These are phyloP conservation scores for Xylariaceae sp. DNA, from an alignment of 2,329 filamentous ascomycete genomes.

Conservation along the genomic window DNA sequence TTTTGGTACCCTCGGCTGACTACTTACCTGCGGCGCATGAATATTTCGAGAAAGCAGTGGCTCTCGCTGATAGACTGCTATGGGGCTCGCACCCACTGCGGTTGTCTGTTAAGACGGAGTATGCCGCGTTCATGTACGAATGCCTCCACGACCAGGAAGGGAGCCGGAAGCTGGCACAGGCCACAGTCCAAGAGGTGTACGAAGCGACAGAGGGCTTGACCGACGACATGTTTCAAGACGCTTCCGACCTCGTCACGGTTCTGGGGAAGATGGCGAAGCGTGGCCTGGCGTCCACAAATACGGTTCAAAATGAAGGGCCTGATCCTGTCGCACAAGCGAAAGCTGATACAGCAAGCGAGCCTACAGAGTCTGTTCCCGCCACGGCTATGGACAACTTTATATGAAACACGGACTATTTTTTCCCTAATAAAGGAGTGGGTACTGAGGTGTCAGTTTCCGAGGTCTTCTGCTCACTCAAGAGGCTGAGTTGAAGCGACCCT, in stretches of 20 bases:
- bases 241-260: constrained; percentile 79
- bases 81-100: constrained; percentile 87
- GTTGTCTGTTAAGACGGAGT: constrained; percentile 85
- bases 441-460: too few relatives aligned
- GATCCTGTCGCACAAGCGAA: constrained; percentile 17
- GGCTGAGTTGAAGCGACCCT: too few relatives aligned
- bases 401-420: too few relatives aligned
- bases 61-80: constrained; percentile 68
- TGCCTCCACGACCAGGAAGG: constrained; percentile 77
- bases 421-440: too few relatives aligned
- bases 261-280: constrained; percentile 86
- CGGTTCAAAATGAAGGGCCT: constrained; percentile 11
- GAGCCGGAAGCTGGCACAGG: constrained; percentile 70
- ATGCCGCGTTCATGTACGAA: constrained; percentile 88
- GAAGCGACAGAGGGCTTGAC: constrained; percentile 88
- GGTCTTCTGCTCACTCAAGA: too few relatives aligned
- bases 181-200: constrained; percentile 85
- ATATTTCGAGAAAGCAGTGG: constrained; percentile 73
- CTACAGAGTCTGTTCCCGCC: constrained; percentile 17
- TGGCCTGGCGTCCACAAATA: constrained; percentile 41
- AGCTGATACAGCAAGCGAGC: constrained; percentile 17
- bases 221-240: constrained; percentile 91
- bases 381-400: constrained; percentile 27
- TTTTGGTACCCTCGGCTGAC: constrained; percentile 72
- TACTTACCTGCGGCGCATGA: constrained; percentile 77